Evolutionary conservation across 2,329 filamentous ascomycete genomes (phyloP).

Genomic region (Phoma sp.): DNA sequence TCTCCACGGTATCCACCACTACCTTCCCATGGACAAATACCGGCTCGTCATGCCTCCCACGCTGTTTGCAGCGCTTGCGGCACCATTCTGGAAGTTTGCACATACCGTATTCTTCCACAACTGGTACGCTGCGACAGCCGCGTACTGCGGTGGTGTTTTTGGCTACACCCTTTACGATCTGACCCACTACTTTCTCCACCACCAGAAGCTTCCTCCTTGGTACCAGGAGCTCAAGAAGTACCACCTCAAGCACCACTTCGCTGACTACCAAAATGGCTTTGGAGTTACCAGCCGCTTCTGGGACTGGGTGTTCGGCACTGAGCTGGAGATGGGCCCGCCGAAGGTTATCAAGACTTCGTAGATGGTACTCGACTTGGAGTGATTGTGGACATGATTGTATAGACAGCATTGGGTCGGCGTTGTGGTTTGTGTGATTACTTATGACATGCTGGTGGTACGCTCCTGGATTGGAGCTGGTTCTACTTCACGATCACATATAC

Average conservation of each 20-base stretch:
- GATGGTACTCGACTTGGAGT: neutral
- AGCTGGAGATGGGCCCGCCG: constrained; percentile 65
- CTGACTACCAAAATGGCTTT: constrained; percentile 97
- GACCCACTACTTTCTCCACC: constrained; percentile 98
- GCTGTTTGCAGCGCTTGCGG: constrained; percentile 81
- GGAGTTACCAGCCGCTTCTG: constrained; percentile 97
- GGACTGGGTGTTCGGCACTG: constrained; percentile 91
- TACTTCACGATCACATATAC: constrained; percentile 7
- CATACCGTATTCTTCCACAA: constrained; percentile 82
- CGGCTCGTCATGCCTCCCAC: constrained; percentile 96
- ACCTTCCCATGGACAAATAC: constrained; percentile 98
- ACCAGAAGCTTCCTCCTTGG: constrained; percentile 87
- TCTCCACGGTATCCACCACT: constrained; percentile 96
- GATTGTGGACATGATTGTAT: neutral
- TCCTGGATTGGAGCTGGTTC: neutral
- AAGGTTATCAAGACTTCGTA: constrained; percentile 58
- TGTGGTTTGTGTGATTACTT: constrained; percentile 4
- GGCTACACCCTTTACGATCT: constrained; percentile 96
- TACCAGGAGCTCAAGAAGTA: constrained; percentile 96
- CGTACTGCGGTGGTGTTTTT: constrained; percentile 90
- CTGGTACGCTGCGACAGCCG: constrained; percentile 80
- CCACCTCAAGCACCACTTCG: constrained; percentile 95
- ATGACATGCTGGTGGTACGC: neutral
- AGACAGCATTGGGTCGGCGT: constrained; percentile 12
- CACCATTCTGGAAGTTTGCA: constrained; percentile 91